These are phyloP conservation scores for Olyra latifolia DNA, from an alignment of 176 grass and related monocot genomes.

Conservation along the genomic window DNA sequence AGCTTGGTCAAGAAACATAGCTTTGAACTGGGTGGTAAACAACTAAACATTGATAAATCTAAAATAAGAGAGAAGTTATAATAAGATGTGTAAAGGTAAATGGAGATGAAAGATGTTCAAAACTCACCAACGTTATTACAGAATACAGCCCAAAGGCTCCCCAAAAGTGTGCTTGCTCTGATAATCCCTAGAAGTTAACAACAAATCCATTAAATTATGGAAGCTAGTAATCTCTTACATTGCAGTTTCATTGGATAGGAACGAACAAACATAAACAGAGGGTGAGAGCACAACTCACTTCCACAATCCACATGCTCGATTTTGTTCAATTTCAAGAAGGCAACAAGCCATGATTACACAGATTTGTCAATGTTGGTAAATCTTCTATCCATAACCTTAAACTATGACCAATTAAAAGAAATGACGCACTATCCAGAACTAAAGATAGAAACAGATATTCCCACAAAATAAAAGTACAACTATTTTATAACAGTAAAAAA, in stretches of 20 bases:
- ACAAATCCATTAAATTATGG: slow-evolving; percentile 19
- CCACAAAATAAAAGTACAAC: background rate
- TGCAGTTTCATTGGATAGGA: background rate
- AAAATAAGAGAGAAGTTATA: slow-evolving; percentile 13
- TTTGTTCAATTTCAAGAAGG: background rate
- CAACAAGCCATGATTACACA: background rate
- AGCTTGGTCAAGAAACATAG: background rate
- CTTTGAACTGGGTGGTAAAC: too few species aligned
- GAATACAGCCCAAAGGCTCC: slow-evolving; percentile 89
- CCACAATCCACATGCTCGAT: background rate
- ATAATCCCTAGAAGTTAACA: slow-evolving; percentile 51
- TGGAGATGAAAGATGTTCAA: slow-evolving; percentile 27
- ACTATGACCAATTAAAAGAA: background rate
- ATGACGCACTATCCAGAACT: background rate
- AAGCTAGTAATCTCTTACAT: slow-evolving; percentile 1
- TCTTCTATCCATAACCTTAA: background rate
- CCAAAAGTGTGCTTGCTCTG: slow-evolving; percentile 84
- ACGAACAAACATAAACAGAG: background rate
- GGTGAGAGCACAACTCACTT: background rate
- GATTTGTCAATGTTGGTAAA: slow-evolving; percentile 11
- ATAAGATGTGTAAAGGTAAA: background rate
- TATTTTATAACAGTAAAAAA: background rate
- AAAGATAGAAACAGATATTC: background rate
- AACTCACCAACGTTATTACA: slow-evolving; percentile 76
- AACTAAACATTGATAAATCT: too few species aligned